A percentile compares a stretch with the other conserved stretches of the same genome.
phyloP scores from a whole-genome alignment of 2,329 filamentous ascomycete genomes.

The Bipolaris victoriae region DNA sequence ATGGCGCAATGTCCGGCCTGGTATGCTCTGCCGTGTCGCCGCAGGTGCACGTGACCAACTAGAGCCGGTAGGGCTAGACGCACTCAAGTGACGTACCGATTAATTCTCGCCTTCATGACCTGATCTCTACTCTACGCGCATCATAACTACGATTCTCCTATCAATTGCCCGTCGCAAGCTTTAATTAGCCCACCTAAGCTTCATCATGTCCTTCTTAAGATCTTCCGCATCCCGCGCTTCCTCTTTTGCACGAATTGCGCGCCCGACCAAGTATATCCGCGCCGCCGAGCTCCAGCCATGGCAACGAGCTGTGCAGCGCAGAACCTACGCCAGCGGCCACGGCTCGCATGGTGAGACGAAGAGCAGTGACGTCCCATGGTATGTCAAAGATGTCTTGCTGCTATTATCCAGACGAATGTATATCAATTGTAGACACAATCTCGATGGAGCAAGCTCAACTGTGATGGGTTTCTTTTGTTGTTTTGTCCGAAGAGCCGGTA shows the following conservation, averaged over 20 bases:
- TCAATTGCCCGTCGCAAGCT: constrained; percentile 44
- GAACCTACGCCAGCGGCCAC: constrained; percentile 48
- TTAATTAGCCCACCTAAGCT: constrained; percentile 46
- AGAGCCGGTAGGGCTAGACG: constrained; percentile 2
- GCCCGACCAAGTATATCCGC: constrained; percentile 43
- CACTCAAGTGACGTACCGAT: constrained; percentile 25
- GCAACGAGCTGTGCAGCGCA: constrained; percentile 46
- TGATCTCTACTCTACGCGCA: constrained; percentile 23
- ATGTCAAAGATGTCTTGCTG: constrained; percentile 13
- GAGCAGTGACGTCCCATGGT: constrained; percentile 53
- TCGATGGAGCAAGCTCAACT: neutral
- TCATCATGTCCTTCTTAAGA: constrained; percentile 50
- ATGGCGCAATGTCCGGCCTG: neutral
- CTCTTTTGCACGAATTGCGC: constrained; percentile 44
- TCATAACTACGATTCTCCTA: constrained; percentile 18
- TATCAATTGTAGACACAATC: neutral
- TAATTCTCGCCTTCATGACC: constrained; percentile 23
- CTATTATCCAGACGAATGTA: neutral
- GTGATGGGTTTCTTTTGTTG: neutral
- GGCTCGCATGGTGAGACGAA: constrained; percentile 38
- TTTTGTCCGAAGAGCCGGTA: too few species aligned
- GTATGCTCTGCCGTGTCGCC: neutral
- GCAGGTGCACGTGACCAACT: constrained; percentile 7
- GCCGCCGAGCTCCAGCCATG: constrained; percentile 48
- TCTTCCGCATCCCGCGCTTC: constrained; percentile 47